Evolutionary conservation across 108 stramenopile species (phyloP), one percentile per base, ranked within the genome.

Genomic region (Discostella pseudostelligera): DNA sequence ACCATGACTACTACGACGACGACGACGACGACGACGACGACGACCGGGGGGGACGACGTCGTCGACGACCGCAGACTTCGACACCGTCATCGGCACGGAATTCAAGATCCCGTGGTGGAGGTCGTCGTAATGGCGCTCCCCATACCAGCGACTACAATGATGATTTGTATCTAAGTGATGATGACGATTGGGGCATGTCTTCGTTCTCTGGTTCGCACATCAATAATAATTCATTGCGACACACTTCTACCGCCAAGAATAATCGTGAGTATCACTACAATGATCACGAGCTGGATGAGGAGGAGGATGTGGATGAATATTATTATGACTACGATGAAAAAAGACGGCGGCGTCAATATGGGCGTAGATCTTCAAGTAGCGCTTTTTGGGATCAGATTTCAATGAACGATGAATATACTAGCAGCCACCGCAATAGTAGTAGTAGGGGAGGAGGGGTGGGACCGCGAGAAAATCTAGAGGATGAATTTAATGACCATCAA

Each of bases 101-200:
- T 32, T 32, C 32, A 32, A 32, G 32, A 32, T 3, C 32, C n/a
- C n/a, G n/a, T n/a, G n/a, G n/a, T n/a, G n/a, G n/a, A n/a, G n/a
- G n/a, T n/a, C n/a, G n/a, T n/a, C n/a, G n/a, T n/a, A n/a, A n/a
- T n/a, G n/a, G n/a, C n/a, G n/a, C n/a, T n/a, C n/a, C n/a, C n/a
- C n/a, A n/a, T n/a, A n/a, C n/a, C n/a, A n/a, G n/a, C n/a, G n/a
- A n/a, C 32, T 17, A 61, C 28, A 35, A 63, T 13, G 70, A 70
- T 50, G 58, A 63, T 39, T 50, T 69, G 14, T 71, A 71, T 40
- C 53, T 70, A 17, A 60, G 57, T 29, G 69, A 67, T 16, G 70
- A 64, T 21, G 62, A 70, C 37, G 70, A 71, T 40, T 71, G 70
- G 70, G 70, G 70, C 17, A 71, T 71, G 70, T 63, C 70, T 19